Base-by-base conservation (phyloP, 257 asterid species). In the Ilex asprella region DNA sequence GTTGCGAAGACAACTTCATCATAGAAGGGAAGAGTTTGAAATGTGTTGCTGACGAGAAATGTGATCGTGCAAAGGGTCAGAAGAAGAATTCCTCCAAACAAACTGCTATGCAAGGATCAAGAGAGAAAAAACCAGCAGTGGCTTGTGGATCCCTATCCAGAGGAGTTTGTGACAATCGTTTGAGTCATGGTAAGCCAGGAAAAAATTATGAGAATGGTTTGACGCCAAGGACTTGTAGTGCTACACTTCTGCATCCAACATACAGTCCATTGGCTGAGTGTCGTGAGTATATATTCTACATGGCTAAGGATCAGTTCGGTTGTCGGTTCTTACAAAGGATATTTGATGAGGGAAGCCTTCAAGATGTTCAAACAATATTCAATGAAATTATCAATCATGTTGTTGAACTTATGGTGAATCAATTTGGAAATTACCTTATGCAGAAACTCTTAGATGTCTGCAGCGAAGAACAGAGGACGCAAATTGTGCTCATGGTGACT, bases 371-470 rank as follows among this genome's bases (percentile, higher is more conserved):
- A 27, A 15, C 67, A 41, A 70, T 81, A 39, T 78, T 78, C 39
- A 52, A 21, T 11, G 84, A 71, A 47, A 43, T 81, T 7, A 73
- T 75, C 55, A 63, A 68, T 58, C 73, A 70, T 47, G 52, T 78
- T 16, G 62, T 67, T 58, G 78, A 73, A 27, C 68, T 81, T 29
- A 72, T 73, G 79, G 21, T 60, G 67, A 79, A 81, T 67, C 86
- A 76, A 15, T 78, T 75, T 44, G 84, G 76, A 3, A 78, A 67
- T 61, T 67, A 67, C 30, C 75, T 81, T 7, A 63, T 81, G 29
- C 86, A 78, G 64, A 81, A 81, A 58, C n/a, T 78, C 41, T 47
- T 81, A 56, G 76, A 73, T 12, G 78, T 73, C 49, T 81, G 86
- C 77, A 56, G 47, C 32, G 78, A 81, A 63, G 73, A 70, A 9